A percentile compares a stretch with the other conserved stretches of the same genome.
Evolutionary conservation across 306 rosid genomes (phyloP).

Genomic region (Castanopsis chinensis): DNA sequence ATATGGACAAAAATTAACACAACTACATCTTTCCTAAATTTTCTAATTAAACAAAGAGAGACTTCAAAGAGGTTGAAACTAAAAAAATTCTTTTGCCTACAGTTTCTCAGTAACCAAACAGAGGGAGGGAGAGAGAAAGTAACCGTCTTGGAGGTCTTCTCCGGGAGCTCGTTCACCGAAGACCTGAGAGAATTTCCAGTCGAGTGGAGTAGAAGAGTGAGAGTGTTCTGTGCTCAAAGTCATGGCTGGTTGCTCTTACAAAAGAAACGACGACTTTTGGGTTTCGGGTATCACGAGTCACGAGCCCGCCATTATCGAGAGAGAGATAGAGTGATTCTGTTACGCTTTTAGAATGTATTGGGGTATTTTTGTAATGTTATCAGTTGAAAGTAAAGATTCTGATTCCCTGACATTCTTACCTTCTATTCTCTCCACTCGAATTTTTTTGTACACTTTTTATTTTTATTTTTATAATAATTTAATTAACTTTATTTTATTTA

Average conservation of each 20-base stretch:
- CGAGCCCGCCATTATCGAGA: background rate
- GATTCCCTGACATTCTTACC: background rate
- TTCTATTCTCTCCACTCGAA: slow-evolving; percentile 30
- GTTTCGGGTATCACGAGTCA: background rate
- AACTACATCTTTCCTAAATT: background rate
- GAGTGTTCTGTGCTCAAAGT: slow-evolving; percentile 22
- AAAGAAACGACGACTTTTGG: background rate
- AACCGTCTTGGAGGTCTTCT: slow-evolving; percentile 47
- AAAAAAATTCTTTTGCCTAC: background rate
- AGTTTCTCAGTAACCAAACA: background rate
- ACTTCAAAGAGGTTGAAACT: background rate
- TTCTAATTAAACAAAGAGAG: slow-evolving; percentile 16
- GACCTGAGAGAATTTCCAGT: slow-evolving; percentile 53
- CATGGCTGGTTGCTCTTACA: slow-evolving; percentile 22
- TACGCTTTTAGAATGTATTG: no score
- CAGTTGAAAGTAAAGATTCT: no score
- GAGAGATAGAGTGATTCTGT: no score
- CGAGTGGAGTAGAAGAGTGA: slow-evolving; percentile 13
- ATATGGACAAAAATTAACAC: background rate
- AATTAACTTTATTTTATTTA: no score
- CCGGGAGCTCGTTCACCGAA: slow-evolving; percentile 49
- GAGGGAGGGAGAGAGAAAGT: slow-evolving; percentile 1
- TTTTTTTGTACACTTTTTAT: background rate
- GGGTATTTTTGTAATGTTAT: no score
- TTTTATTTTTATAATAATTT: no score